These are phyloP conservation scores for Paramecium pentaurelia DNA, from an alignment of 73 alveolate species.

Conservation along the genomic window DNA sequence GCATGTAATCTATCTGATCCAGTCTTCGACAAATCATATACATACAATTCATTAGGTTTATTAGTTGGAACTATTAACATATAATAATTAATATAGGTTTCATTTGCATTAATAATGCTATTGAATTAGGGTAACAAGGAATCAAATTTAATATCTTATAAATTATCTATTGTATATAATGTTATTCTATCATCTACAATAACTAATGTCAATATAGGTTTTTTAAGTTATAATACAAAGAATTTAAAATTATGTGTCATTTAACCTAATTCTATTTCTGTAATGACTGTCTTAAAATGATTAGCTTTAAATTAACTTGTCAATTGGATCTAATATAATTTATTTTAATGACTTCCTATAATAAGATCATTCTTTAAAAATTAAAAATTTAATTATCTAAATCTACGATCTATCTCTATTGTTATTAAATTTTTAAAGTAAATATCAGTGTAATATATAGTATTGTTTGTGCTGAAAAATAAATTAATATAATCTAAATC, in stretches of 20 bases:
- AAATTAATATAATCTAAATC: constrained; percentile 19
- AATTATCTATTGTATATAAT: background rate
- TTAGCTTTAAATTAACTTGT: background rate
- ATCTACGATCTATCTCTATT: background rate
- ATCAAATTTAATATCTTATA: background rate
- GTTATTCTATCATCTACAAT: constrained; percentile 14
- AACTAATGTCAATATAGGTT: background rate
- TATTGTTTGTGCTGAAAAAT: background rate
- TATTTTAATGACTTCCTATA: background rate
- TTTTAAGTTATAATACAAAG: background rate
- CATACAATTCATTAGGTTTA: background rate
- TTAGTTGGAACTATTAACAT: constrained; percentile 1
- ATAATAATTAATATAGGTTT: background rate
- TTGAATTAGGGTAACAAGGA: background rate
- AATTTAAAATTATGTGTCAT: background rate
- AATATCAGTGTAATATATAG: background rate
- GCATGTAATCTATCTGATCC: constrained; percentile 27
- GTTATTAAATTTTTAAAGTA: background rate
- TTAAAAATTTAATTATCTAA: constrained; percentile 4
- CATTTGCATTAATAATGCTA: background rate
- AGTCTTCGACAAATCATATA: background rate
- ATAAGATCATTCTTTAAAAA: background rate
- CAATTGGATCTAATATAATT: background rate
- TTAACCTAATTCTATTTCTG: background rate
- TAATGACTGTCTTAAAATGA: background rate